These are phyloP conservation scores for Kodamaea ohmeri DNA, from an alignment of 1,139 yeast species.

Conservation along the genomic window DNA sequence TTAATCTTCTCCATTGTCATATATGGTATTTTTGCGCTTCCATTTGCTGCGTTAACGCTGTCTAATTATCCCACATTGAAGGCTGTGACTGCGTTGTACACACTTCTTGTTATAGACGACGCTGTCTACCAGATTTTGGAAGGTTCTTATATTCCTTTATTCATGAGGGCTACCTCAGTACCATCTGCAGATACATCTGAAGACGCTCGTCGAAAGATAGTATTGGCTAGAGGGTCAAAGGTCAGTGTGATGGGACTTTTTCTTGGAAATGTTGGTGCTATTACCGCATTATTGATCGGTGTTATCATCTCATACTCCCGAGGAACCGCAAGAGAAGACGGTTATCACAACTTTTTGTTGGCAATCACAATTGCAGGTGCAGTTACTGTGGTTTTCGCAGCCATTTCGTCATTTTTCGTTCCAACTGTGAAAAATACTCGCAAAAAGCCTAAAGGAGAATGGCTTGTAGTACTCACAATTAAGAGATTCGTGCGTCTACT, in stretches of 20 bases:
- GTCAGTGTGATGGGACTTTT: constrained; percentile 43
- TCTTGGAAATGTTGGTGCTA: constrained; percentile 40
- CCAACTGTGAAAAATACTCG: constrained; percentile 30
- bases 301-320: constrained; percentile 35
- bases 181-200: constrained; percentile 21
- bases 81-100: constrained; percentile 32
- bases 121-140: constrained; percentile 40
- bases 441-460: constrained; percentile 23
- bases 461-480: constrained; percentile 24
- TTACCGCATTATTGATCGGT: constrained; percentile 39
- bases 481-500: constrained; percentile 27
- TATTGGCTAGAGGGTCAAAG: constrained; percentile 33
- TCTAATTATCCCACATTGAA: constrained; percentile 23
- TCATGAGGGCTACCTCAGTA: constrained; percentile 34
- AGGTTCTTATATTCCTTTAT: constrained; percentile 43
- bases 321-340: constrained; percentile 27
- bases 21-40: constrained; percentile 38
- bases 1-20: constrained; percentile 30
- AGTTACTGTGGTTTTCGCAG: constrained; percentile 30
- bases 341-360: constrained; percentile 35
- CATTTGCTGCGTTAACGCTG: constrained; percentile 34
- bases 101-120: constrained; percentile 29
- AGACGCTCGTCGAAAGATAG: constrained; percentile 24
- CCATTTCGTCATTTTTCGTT: constrained; percentile 28
- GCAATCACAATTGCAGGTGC: constrained; percentile 45